These are phyloP conservation scores for Diatrype stigma DNA, from an alignment of 2,329 filamentous ascomycete genomes.

Conservation along the genomic window DNA sequence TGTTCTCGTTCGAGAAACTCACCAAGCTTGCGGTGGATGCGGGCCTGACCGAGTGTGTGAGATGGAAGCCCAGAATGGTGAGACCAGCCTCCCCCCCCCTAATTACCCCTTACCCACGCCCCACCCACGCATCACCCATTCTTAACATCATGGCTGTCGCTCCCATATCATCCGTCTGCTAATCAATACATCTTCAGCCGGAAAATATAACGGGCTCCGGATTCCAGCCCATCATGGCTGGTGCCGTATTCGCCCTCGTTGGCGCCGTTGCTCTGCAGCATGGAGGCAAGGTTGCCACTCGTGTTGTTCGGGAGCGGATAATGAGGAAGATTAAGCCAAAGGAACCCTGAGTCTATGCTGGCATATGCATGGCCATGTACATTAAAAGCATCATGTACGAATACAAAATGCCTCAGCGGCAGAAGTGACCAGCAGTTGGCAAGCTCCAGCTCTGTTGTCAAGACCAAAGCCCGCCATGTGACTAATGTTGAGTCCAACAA, in stretches of 20 bases:
- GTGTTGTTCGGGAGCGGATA: constrained; percentile 72
- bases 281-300: constrained; percentile 72
- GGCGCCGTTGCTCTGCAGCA: constrained; percentile 87
- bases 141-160: not conserved
- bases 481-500: too few relatives aligned
- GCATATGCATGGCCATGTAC: too few relatives aligned
- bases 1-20: constrained; percentile 63
- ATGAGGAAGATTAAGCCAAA: constrained; percentile 40
- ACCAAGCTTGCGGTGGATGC: constrained; percentile 64
- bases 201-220: constrained; percentile 70
- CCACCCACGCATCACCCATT: not conserved
- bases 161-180: not conserved
- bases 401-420: too few relatives aligned
- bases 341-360: not conserved
- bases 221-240: constrained; percentile 67
- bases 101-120: not conserved
- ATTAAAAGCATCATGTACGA: too few relatives aligned
- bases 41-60: constrained; percentile 68
- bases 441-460: too few relatives aligned
- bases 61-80: constrained; percentile 87
- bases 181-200: constrained; percentile 35
- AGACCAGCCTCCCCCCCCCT: constrained; percentile 22
- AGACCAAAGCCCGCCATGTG: too few relatives aligned
- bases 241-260: constrained; percentile 78
- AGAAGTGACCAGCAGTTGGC: too few relatives aligned